Evolutionary conservation across 2,329 filamentous ascomycete species (phyloP), one percentile per base, ranked within the genome.

Genomic region (Colletotrichum aenigma): DNA sequence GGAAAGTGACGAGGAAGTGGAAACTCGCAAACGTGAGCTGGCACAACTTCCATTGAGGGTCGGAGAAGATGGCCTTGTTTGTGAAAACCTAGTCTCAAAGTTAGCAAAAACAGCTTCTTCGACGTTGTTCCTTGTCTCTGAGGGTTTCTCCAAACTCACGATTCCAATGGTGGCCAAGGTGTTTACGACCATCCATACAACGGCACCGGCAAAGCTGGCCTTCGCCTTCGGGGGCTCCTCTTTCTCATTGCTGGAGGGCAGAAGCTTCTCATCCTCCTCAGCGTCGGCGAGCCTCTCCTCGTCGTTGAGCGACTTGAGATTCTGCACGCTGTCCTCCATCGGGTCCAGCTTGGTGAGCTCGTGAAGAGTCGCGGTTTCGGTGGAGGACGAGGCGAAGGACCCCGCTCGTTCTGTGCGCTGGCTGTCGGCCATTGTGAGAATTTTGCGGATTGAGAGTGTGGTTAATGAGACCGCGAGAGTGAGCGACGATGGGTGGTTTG

Each of bases 11-110:
- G 80, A 90, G 86, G 84, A 94, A 94, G 84, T 94, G 93, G 83
- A 94, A 93, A 70, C 90, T 87, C 65, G 92, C 92, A 80, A 94
- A 94, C 43, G 90, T 89, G 66, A 93, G 88, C 82, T 94, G 92
- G 75, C 88, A 89, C 34, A 91, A 87, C 80, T 91, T 91, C 80
- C 93, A 87, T 16, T 88, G 89, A 18, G 89, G 89, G 76, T 93
- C 90, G 28, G 89, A 90, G 85, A 94, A 94, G 82, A 94, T 93
- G 77, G 89, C 89, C 83, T 94, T 94, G 85, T 94, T 94, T 56
- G 91, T 92, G 81, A 94, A 94, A 80, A 94, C 91, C 91, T 93
- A 71, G 56, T 32, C 61, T 66, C 32, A 13, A 21, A 72, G 69
- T 78, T 69, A 80, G 74, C 70, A 28, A 6, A 61, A 36, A 64